These are phyloP conservation scores for Cutaneotrichosporon curvatum DNA, from an alignment of 1,284 basidiomycete species.

Conservation along the genomic window DNA sequence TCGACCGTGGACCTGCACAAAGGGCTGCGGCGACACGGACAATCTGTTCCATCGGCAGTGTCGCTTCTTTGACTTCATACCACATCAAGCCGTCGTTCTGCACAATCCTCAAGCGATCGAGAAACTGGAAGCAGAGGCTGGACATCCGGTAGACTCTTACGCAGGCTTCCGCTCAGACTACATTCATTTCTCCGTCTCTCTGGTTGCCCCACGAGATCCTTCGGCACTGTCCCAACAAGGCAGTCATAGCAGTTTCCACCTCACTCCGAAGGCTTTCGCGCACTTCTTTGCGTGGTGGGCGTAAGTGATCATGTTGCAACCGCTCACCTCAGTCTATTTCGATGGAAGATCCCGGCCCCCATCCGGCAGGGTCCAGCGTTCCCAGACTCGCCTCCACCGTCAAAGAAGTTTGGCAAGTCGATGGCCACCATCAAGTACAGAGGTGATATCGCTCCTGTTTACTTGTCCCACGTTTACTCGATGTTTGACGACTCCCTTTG, in stretches of 20 bases:
- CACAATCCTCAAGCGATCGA: conserved; percentile 51
- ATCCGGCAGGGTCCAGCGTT: conserved; percentile 81
- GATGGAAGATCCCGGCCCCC: conserved; percentile 69
- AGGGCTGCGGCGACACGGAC: conserved; percentile 53
- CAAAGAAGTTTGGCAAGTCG: conserved; percentile 83
- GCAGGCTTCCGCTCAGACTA: conserved; percentile 88
- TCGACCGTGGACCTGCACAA: conserved; percentile 58
- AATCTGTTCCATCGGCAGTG: conserved; percentile 69
- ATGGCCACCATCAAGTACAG: conserved; percentile 90
- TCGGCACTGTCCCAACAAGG: conserved; percentile 1
- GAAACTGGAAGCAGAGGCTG: conserved; percentile 22
- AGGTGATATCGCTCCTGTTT: conserved; percentile 68
- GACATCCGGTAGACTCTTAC: conserved; percentile 65
- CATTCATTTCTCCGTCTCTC: conserved; percentile 84
- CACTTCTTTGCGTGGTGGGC: conserved; percentile 92
- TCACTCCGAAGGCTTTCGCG: conserved; percentile 77
- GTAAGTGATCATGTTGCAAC: neutral
- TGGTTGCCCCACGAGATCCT: conserved; percentile 56
- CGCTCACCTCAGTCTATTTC: conserved; percentile 54
- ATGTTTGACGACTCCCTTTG: conserved; percentile 71
- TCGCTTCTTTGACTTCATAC: conserved; percentile 71
- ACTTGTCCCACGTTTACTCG: conserved; percentile 79
- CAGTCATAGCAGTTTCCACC: conserved; percentile 68
- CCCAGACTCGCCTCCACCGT: conserved; percentile 61
- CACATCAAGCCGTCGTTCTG: conserved; percentile 73